A percentile compares a stretch with the other conserved stretches of the same genome.
phyloP scores from a whole-genome alignment of 805 yeast genomes.

The Candida sithepensis region DNA sequence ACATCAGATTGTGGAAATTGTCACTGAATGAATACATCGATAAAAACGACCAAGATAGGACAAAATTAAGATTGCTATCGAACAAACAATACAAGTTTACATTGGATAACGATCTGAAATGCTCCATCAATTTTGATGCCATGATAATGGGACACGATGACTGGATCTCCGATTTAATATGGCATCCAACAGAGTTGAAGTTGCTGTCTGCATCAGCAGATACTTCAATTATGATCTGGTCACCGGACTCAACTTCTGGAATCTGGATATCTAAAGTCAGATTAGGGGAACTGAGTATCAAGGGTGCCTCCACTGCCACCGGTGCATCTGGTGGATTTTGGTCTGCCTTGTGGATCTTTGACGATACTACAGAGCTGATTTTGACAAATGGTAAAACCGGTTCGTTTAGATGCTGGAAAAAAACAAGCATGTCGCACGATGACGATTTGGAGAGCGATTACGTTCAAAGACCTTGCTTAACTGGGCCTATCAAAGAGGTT shows the following conservation, averaged over 20 bases:
- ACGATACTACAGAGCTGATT: constrained; percentile 42
- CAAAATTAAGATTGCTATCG: constrained; percentile 51
- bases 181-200: constrained; percentile 67
- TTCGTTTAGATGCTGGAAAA: constrained; percentile 75
- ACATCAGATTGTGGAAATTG: constrained; percentile 86
- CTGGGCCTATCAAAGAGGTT: constrained; percentile 73
- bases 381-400: constrained; percentile 91
- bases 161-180: constrained; percentile 82
- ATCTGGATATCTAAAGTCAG: constrained; percentile 83
- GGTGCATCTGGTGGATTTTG: constrained; percentile 79
- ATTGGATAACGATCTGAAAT: constrained; percentile 29
- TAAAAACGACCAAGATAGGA: constrained; percentile 51
- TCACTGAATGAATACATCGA: constrained; percentile 53
- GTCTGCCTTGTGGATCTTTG: constrained; percentile 65
- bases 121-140: constrained; percentile 81
- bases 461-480: constrained; percentile 48
- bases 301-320: constrained; percentile 98
- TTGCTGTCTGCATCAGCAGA: constrained; percentile 88
- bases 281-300: constrained; percentile 87
- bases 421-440: not conserved
- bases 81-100: constrained; percentile 70
- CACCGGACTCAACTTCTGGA: constrained; percentile 79
- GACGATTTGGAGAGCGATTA: constrained; percentile 26
- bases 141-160: constrained; percentile 97
- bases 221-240: constrained; percentile 91